Evolutionary conservation across 352 stramenopile genomes (phyloP).

Genomic region (Phytopythium kandeliae): DNA sequence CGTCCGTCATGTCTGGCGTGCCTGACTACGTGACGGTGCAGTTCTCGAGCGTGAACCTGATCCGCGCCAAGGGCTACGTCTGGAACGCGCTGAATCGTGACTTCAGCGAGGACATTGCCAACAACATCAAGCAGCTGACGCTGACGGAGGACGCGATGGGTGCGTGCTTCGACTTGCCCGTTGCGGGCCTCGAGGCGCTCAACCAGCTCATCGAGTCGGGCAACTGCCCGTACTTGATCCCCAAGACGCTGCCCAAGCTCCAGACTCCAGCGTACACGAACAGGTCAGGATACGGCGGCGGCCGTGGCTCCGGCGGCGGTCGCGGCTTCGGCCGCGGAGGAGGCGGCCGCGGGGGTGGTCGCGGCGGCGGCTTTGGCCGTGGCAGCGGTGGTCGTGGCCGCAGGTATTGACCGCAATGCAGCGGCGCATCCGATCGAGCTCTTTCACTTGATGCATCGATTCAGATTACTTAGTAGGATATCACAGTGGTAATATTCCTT

Average conservation of each 20-base stretch:
- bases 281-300: constrained; percentile 28
- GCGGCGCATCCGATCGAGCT: not conserved
- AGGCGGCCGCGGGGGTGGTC: constrained; percentile 26
- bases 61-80: constrained; percentile 88
- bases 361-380: constrained; percentile 28
- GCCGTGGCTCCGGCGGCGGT: constrained; percentile 35
- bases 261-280: constrained; percentile 59
- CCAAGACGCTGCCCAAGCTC: constrained; percentile 71
- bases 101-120: constrained; percentile 65
- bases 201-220: constrained; percentile 74
- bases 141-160: constrained; percentile 84
- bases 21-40: constrained; percentile 87
- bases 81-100: constrained; percentile 90
- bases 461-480: too few species aligned
- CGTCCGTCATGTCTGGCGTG: constrained; percentile 87
- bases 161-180: constrained; percentile 89
- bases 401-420: constrained; percentile 20
- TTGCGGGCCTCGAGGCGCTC: constrained; percentile 50
- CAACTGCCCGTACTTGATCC: constrained; percentile 72
- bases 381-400: constrained; percentile 19
- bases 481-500: too few species aligned
- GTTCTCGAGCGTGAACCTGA: constrained; percentile 79
- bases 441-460: too few species aligned
- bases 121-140: constrained; percentile 88
- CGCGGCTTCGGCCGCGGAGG: constrained; percentile 18